Conservation (phyloP, 192 early-diverging fungal genomes). For the Powellomyces hirtus region DNA sequence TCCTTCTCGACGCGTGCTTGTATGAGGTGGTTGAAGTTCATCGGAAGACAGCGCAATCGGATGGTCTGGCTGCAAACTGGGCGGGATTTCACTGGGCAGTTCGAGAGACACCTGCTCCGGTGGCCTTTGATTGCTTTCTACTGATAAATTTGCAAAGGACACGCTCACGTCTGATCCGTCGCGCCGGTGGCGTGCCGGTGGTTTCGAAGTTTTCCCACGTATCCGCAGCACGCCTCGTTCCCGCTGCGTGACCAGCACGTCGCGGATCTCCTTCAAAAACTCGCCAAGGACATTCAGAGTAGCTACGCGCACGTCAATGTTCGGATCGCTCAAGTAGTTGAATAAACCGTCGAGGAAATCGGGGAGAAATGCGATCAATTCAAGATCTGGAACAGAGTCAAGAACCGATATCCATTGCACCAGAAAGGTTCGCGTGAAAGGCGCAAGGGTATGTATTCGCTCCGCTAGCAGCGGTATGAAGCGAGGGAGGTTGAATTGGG, state of each 20-base stretch:
- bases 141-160: not conserved
- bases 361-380: conserved; percentile 86
- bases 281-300: conserved; percentile 81
- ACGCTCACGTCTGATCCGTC: not conserved
- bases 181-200: not conserved
- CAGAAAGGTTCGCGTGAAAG: conserved; percentile 85
- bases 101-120: not conserved
- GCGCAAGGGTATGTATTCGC: conserved; percentile 88
- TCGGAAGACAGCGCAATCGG: not conserved
- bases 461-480: conserved; percentile 94
- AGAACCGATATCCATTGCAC: conserved; percentile 92
- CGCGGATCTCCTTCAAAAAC: conserved; percentile 86
- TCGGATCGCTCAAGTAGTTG: conserved; percentile 84
- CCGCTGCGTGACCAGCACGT: conserved; percentile 64
- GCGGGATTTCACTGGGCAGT: not conserved
- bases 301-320: conserved; percentile 81
- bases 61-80: too few species aligned
- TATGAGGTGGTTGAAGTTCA: too few species aligned
- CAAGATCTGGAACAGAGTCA: conserved; percentile 91
- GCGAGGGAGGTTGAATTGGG: conserved; percentile 78
- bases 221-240: conserved; percentile 44
- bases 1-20: not conserved
- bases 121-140: not conserved
- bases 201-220: conserved; percentile 9
- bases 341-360: conserved; percentile 93